phyloP scores from a whole-genome alignment of 805 yeast genomes.

The Wickerhamiella domercqiae region DNA sequence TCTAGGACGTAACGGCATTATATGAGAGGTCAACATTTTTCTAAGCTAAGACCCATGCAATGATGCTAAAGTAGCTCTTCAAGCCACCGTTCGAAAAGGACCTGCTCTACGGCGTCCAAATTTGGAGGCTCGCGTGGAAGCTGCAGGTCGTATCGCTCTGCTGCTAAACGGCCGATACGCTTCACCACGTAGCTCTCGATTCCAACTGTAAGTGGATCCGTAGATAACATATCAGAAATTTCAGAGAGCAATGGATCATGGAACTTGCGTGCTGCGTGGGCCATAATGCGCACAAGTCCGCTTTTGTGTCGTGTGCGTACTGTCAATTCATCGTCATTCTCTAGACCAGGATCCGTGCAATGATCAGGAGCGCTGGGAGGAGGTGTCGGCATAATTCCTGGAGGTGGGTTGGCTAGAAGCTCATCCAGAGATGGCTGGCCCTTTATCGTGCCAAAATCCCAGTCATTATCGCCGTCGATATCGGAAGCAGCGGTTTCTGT shows the following conservation, averaged over 20 bases:
- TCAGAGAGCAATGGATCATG: slow-evolving; percentile 17
- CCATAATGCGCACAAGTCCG: slow-evolving; percentile 14
- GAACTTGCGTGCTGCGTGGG: slow-evolving; percentile 17
- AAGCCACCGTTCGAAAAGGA: slow-evolving; percentile 16
- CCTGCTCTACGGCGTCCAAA: slow-evolving; percentile 16
- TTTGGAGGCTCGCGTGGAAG: slow-evolving; percentile 5
- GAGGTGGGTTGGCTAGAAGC: slow-evolving; percentile 9
- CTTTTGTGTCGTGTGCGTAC: slow-evolving; percentile 3
- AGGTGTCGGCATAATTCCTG: slow-evolving; percentile 1
- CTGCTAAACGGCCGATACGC: slow-evolving; percentile 13
- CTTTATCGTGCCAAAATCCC: slow-evolving; percentile 28
- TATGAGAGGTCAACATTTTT: too few species aligned
- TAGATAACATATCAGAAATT: slow-evolving; percentile 14
- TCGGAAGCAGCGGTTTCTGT: neutral
- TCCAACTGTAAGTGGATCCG: slow-evolving; percentile 17
- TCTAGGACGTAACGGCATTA: too few species aligned
- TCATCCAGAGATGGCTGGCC: slow-evolving; percentile 14
- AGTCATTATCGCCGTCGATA: slow-evolving; percentile 21
- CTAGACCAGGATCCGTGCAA: too few species aligned
- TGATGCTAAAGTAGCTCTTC: slow-evolving; percentile 8
- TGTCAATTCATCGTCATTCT: neutral
- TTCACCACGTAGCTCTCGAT: slow-evolving; percentile 16
- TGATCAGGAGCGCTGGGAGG: neutral
- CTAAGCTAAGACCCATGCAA: too few species aligned
- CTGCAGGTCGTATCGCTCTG: slow-evolving; percentile 6